Base-by-base conservation (phyloP, 345 rosid species). In the Gossypium stocksii region DNA sequence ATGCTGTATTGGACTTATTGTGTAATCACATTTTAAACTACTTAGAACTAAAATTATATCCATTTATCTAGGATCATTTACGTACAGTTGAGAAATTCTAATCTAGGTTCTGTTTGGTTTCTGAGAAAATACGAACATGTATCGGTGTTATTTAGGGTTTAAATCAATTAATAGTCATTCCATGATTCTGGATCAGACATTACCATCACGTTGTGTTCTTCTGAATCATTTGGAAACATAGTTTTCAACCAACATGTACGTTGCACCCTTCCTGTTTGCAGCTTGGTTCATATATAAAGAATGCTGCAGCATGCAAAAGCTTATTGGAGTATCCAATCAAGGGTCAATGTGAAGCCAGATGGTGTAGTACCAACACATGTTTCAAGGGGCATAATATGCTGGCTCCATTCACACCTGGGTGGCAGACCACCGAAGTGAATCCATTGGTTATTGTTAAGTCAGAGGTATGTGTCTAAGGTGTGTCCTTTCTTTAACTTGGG, bases 321-420 rank as follows among this genome's bases (percentile, higher is more conserved):
- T 85, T 83, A 38, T 68, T 64, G 59, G 83, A 79, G 54, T 77
- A 74, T 66, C 61, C 80, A 27, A 51, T 38, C 51, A 77, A n/a
- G 68, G 69, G 66, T 45, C 65, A 77, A 34, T 56, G 56, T 52
- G 74, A 82, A 54, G 77, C 87, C 48, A 85, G 97, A 81, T 83
- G 85, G 29, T 93, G 81, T 46, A 52, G 86, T 70, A 77, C 89
- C 0, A 81, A 87, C 27, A 86, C 89, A 80, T 85, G 87, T 62
- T 89, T 76, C 77, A 93, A 93, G 74, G 97, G 98, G 69, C 98
- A 91, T 83, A 95, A 87, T 80, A 90, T 96, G 98, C 86, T 96
- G 80, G 99, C 97, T 56, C 98, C 99, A 82, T 96, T 96, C 76
- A 93, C 98, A 3, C 97, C 98, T 69, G 99, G 98, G 38, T 90